Conservation (phyloP, 2,329 filamentous ascomycete species). For the Cladosporium sp. region DNA sequence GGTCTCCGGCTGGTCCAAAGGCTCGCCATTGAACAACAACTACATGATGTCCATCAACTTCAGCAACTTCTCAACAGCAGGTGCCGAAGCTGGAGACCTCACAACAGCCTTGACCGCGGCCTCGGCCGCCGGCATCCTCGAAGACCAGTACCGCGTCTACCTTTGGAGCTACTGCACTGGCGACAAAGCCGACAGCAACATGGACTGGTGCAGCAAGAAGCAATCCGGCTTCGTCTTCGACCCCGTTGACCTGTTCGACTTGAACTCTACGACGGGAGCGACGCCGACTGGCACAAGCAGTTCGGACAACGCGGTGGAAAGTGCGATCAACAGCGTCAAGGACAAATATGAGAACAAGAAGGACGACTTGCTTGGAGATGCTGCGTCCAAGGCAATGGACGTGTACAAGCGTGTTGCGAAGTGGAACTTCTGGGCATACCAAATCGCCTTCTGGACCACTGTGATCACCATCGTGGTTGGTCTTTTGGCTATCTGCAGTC, state of each 20-base stretch:
- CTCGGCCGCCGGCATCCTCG: conserved; percentile 52
- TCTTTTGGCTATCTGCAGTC: conserved; percentile 78
- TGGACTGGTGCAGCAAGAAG: conserved; percentile 66
- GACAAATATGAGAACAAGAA: conserved; percentile 45
- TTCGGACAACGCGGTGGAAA: conserved; percentile 34
- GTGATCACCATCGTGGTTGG: conserved; percentile 73
- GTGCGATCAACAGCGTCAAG: conserved; percentile 49
- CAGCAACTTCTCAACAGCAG: conserved; percentile 35
- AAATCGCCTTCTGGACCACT: conserved; percentile 70
- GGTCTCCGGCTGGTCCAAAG: conserved; percentile 56
- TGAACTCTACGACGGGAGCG: conserved; percentile 53
- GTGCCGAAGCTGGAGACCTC: conserved; percentile 36
- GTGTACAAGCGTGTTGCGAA: conserved; percentile 72
- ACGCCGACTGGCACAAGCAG: conserved; percentile 21
- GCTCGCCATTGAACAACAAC: conserved; percentile 48
- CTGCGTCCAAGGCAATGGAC: conserved; percentile 66
- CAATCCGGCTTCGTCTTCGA: conserved; percentile 76
- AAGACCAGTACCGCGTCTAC: conserved; percentile 75
- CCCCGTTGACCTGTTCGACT: conserved; percentile 64
- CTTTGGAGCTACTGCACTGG: conserved; percentile 84
- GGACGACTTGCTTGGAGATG: conserved; percentile 58
- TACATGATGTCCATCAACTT: conserved; percentile 56
- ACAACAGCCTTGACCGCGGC: conserved; percentile 40
- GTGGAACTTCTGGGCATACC: conserved; percentile 82
- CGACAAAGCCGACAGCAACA: conserved; percentile 48